Evolutionary conservation across 441 rosid species (phyloP), one percentile per base, ranked within the genome.

Genomic region (Bruguiera hainesii): DNA sequence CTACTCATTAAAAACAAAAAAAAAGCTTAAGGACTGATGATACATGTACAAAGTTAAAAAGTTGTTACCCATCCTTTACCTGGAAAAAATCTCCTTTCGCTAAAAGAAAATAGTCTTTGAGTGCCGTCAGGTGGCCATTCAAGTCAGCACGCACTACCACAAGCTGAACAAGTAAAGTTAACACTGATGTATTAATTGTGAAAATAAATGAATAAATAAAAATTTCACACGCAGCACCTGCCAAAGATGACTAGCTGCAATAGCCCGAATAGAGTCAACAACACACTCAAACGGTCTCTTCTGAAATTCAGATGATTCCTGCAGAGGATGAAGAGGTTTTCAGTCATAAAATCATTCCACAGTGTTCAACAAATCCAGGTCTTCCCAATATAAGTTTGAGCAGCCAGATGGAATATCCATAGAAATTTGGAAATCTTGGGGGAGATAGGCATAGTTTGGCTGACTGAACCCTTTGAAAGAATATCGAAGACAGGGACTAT

Each of bases 231-330:
- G 50, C 73, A 73, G 78, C 77, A 87, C 97, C 99, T 92, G 99
- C 99, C 99, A 95, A 73, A 95, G 99, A 89, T 92, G 98, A 81
- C 98, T 84, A 53, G 98, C 98, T 58, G 99, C 98, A 68, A 92
- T 80, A 71, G 98, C 95, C 61, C 95, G 89, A 73, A 90, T 88
- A 63, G 95, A 87, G 80, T 90, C 98, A 66, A 92, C 80, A 30
- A 91, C 85, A 78, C 75, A 83, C 75, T 95, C 98, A 76, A 95
- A 95, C 59, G 89, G 87, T 74, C 98, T 87, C 82, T 86, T 92
- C 85, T 87, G 96, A 84, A 95, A 95, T 78, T 90, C 97, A 56
- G 96, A 89, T 70, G 90, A 82, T 76, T 95, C 95, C 99, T 92
- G 78, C 78, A 76, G 46, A 72, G 20, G 67, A 70, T 21, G 26